These are phyloP conservation scores for Gossypium bickii DNA, from an alignment of 345 rosid genomes.

Conservation along the genomic window DNA sequence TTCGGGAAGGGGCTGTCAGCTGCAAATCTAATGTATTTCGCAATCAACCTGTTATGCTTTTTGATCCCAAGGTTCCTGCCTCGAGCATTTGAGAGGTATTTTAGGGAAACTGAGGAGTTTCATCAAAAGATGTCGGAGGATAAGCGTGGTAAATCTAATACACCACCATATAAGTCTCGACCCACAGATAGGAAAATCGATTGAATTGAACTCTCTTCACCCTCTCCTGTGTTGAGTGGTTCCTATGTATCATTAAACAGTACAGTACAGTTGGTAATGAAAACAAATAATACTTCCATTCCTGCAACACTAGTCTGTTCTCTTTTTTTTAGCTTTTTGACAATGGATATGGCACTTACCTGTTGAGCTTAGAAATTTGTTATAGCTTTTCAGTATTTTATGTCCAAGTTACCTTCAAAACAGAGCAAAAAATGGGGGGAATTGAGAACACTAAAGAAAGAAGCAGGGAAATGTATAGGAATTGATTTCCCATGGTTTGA, in stretches of 20 bases:
- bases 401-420: too few species aligned
- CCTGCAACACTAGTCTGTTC: too few species aligned
- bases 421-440: too few species aligned
- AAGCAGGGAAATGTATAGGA: too few species aligned
- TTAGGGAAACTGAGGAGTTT: conserved; percentile 51
- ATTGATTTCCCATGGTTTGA: too few species aligned
- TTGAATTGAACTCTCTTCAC: not conserved
- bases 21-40: conserved; percentile 61
- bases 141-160: not conserved
- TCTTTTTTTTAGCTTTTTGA: too few species aligned
- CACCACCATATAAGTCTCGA: not conserved
- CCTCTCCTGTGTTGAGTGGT: not conserved
- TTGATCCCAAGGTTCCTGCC: conserved; percentile 82
- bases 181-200: conserved; percentile 7
- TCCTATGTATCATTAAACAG: not conserved
- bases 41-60: conserved; percentile 65
- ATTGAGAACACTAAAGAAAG: too few species aligned
- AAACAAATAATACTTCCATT: not conserved
- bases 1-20: conserved; percentile 62
- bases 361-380: too few species aligned
- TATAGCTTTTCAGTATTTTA: too few species aligned
- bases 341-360: too few species aligned
- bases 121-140: conserved; percentile 12
- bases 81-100: conserved; percentile 68
- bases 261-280: not conserved